Conservation (phyloP, 805 yeast genomes). For the Zygoascus bituminiphila region DNA sequence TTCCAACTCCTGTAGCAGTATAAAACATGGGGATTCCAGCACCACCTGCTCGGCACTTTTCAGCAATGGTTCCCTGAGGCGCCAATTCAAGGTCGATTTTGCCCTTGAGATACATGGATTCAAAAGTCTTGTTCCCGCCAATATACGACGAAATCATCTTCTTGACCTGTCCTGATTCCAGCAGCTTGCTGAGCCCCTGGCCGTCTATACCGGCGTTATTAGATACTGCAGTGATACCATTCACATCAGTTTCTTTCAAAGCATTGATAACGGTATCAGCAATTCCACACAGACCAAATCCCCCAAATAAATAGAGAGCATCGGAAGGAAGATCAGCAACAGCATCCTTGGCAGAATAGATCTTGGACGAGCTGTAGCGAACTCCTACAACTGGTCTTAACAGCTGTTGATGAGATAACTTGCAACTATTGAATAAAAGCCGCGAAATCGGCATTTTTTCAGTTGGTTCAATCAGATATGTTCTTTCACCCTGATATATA, state of each 20-base stretch:
- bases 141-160: conserved; percentile 37
- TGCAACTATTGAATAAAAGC: background rate
- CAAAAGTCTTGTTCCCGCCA: conserved; percentile 36
- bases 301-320: conserved; percentile 34
- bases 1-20: conserved; percentile 40
- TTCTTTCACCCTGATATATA: background rate
- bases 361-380: background rate
- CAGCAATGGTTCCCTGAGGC: conserved; percentile 40
- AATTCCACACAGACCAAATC: conserved; percentile 38
- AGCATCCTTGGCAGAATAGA: conserved; percentile 10
- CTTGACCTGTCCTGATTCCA: conserved; percentile 34
- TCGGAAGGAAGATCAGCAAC: conserved; percentile 20
- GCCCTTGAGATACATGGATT: conserved; percentile 33
- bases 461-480: background rate
- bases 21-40: conserved; percentile 40
- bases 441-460: background rate
- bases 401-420: background rate
- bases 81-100: conserved; percentile 35
- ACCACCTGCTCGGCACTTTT: conserved; percentile 37
- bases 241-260: conserved; percentile 26
- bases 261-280: conserved; percentile 37
- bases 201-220: conserved; percentile 39
- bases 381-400: background rate
- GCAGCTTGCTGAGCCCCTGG: conserved; percentile 33
- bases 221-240: conserved; percentile 36